Evolutionary conservation across 805 yeast genomes (phyloP).

Genomic region (Schwanniomyces pseudopolymorphus): DNA sequence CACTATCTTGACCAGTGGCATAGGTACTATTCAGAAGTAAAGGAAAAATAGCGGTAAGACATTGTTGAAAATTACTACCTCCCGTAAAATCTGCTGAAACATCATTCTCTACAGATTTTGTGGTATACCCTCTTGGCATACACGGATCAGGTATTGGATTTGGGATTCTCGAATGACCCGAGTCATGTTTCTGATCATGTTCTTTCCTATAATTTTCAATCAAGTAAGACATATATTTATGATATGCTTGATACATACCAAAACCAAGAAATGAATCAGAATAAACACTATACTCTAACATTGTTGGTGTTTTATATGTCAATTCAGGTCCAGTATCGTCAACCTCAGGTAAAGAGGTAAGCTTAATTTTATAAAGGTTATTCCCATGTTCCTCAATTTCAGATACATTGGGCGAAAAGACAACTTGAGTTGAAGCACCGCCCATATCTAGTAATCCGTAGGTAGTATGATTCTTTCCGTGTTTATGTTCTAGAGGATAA

Average conservation of each 20-base stretch:
- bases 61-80: slow-evolving; percentile 48
- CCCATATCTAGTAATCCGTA: slow-evolving; percentile 65
- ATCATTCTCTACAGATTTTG: slow-evolving; percentile 21
- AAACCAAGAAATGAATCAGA: slow-evolving; percentile 59
- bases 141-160: slow-evolving; percentile 55
- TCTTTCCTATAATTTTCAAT: slow-evolving; percentile 18
- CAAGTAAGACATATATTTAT: slow-evolving; percentile 42
- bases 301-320: slow-evolving; percentile 15
- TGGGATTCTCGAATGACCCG: slow-evolving; percentile 12
- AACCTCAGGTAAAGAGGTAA: slow-evolving; percentile 34
- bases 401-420: slow-evolving; percentile 55
- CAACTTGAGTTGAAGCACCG: slow-evolving; percentile 65
- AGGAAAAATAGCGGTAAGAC: slow-evolving; percentile 49
- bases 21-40: slow-evolving; percentile 37
- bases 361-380: slow-evolving; percentile 44
- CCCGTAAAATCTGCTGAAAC: slow-evolving; percentile 46
- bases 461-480: slow-evolving; percentile 46
- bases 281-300: slow-evolving; percentile 42
- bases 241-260: slow-evolving; percentile 59
- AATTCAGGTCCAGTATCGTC: slow-evolving; percentile 1
- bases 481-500: slow-evolving; percentile 33
- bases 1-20: slow-evolving; percentile 16
- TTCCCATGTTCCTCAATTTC: slow-evolving; percentile 46
- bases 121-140: slow-evolving; percentile 47
- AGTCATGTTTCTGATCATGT: slow-evolving; percentile 12